Evolutionary conservation across 2,329 filamentous ascomycete genomes (phyloP).

Genomic region (Eutypa lata): DNA sequence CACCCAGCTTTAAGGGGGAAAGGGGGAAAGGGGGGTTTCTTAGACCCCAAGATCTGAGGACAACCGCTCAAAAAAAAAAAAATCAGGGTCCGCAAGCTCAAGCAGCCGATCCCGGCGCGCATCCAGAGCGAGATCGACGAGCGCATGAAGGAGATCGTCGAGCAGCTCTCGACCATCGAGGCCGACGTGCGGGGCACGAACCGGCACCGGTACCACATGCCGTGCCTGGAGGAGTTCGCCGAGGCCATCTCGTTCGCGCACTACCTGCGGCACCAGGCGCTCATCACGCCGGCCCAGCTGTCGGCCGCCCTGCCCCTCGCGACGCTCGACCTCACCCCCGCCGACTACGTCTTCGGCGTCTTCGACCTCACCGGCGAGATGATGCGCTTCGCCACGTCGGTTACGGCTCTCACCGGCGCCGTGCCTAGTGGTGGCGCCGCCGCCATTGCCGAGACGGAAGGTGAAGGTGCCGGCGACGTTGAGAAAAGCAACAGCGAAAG

Average conservation of each 20-base stretch:
- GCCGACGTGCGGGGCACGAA: slow-evolving; percentile 77
- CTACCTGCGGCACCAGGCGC: slow-evolving; percentile 74
- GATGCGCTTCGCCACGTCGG: slow-evolving; percentile 93
- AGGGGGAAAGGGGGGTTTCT: neutral
- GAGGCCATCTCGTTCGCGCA: slow-evolving; percentile 87
- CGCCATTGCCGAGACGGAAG: slow-evolving; percentile 27
- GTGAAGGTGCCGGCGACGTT: slow-evolving; percentile 13
- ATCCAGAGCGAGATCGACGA: slow-evolving; percentile 68
- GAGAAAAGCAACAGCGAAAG: slow-evolving; percentile 8
- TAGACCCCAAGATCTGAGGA: no score
- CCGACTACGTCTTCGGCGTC: slow-evolving; percentile 87
- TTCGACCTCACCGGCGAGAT: slow-evolving; percentile 95
- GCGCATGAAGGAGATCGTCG: slow-evolving; percentile 68
- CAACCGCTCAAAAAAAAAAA: neutral
- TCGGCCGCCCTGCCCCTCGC: slow-evolving; percentile 40
- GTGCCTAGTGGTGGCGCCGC: slow-evolving; percentile 34
- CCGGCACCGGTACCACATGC: slow-evolving; percentile 80
- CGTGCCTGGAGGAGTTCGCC: slow-evolving; percentile 89
- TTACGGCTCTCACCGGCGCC: slow-evolving; percentile 70
- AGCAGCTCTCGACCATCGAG: slow-evolving; percentile 64
- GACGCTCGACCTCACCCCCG: slow-evolving; percentile 62
- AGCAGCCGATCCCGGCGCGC: slow-evolving; percentile 60
- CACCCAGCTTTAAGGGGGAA: neutral
- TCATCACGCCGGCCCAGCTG: slow-evolving; percentile 68
- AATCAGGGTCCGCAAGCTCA: slow-evolving; percentile 61